Conservation (phyloP, 2,329 filamentous ascomycete genomes). For the Colletotrichum siamense region DNA sequence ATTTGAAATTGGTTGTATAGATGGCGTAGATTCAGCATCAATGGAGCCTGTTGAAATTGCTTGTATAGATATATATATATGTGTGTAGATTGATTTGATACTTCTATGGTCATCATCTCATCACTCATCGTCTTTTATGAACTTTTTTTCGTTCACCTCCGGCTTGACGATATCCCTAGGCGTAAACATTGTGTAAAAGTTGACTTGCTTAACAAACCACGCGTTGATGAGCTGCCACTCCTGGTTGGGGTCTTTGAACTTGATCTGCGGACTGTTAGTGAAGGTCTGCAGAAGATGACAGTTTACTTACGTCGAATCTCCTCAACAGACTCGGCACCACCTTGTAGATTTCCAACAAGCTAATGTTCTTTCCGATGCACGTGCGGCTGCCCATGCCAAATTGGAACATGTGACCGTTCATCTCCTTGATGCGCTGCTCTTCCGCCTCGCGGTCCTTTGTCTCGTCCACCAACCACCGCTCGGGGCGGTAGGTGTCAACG, state of each 20-base stretch:
- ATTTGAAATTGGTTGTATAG: not conserved
- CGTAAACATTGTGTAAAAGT: conserved; percentile 55
- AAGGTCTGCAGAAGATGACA: too few relatives aligned
- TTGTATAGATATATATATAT: not conserved
- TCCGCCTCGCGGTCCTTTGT: conserved; percentile 39
- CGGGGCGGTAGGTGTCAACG: conserved; percentile 69
- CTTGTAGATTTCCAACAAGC: conserved; percentile 68
- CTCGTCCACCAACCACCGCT: conserved; percentile 65
- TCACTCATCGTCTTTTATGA: not conserved
- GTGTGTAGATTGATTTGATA: not conserved
- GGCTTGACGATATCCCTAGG: conserved; percentile 48
- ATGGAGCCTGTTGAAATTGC: not conserved
- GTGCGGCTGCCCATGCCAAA: conserved; percentile 76
- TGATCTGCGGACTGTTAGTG: conserved; percentile 43
- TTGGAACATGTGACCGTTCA: conserved; percentile 75
- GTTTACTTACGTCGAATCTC: conserved; percentile 61
- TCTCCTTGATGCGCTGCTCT: conserved; percentile 64
- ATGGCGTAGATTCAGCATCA: not conserved
- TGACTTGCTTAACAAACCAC: conserved; percentile 67
- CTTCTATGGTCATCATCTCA: not conserved
- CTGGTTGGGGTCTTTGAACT: conserved; percentile 56
- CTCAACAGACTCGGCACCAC: conserved; percentile 65
- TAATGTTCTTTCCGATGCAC: conserved; percentile 73
- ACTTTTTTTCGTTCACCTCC: not conserved
- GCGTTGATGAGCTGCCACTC: conserved; percentile 67